A percentile compares a stretch with the other conserved stretches of the same genome.
Conservation (phyloP, 2,329 filamentous ascomycete genomes). For the Akanthomyces muscarius region DNA sequence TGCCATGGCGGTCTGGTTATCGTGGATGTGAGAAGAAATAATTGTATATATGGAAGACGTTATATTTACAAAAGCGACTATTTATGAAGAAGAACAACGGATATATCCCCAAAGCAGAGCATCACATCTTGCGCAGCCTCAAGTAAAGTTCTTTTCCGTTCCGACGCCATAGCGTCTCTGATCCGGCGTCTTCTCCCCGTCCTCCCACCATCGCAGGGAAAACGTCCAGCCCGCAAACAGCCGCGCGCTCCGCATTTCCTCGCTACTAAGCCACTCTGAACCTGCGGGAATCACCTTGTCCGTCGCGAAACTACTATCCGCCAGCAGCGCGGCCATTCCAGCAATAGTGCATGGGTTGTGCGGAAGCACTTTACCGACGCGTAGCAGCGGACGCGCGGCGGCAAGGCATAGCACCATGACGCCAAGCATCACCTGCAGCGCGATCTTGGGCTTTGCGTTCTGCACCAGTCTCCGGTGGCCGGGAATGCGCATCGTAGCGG, state of each 20-base stretch:
- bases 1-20: neutral
- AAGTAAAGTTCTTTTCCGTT: neutral
- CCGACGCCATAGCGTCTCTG: neutral
- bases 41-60: neutral
- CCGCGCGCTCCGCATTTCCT: constrained; percentile 19
- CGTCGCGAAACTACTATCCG: constrained; percentile 26
- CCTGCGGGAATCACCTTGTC: constrained; percentile 22
- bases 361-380: constrained; percentile 24
- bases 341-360: constrained; percentile 30
- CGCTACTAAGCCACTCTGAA: constrained; percentile 26
- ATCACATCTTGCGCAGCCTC: neutral
- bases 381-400: constrained; percentile 24
- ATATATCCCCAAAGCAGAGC: neutral
- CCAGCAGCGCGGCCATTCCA: constrained; percentile 26
- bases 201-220: neutral
- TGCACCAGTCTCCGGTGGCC: constrained; percentile 23
- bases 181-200: neutral
- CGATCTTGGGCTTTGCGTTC: constrained; percentile 26
- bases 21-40: neutral
- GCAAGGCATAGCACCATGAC: constrained; percentile 27
- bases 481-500: constrained; percentile 16
- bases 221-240: neutral
- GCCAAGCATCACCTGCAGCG: constrained; percentile 28
- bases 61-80: neutral
- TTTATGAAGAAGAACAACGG: neutral